phyloP scores from a whole-genome alignment of 106 monocot species.

The Xerophyta viscosa region DNA sequence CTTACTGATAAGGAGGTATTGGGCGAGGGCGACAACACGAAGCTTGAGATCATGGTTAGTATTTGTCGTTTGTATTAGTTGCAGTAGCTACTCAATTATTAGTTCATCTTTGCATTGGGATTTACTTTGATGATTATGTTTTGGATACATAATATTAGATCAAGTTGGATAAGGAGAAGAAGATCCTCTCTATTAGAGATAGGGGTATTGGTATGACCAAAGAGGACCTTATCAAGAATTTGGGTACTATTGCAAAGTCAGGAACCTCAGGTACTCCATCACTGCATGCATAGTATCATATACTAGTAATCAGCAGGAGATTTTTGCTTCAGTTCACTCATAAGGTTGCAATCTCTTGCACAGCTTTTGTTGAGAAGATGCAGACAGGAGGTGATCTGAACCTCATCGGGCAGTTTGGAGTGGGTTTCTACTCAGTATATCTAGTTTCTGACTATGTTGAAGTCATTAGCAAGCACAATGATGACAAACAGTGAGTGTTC shows the following conservation, averaged over 20 bases:
- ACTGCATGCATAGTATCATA: no score
- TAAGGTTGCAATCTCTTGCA: no score
- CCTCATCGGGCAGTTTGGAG: constrained; percentile 98
- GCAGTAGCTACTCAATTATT: background rate
- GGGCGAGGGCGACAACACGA: constrained; percentile 87
- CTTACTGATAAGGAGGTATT: constrained; percentile 91
- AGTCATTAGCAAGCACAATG: constrained; percentile 98
- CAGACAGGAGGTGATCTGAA: constrained; percentile 92
- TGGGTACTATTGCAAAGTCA: constrained; percentile 97
- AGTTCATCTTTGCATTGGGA: no score
- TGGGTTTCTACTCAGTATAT: constrained; percentile 98
- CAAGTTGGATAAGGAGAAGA: constrained; percentile 93
- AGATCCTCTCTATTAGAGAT: constrained; percentile 76
- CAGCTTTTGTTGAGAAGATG: constrained; percentile 99
- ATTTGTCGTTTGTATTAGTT: background rate
- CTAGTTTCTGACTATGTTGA: constrained; percentile 98
- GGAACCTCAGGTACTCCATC: constrained; percentile 78
- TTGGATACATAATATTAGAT: constrained; percentile 54
- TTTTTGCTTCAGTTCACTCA: no score
- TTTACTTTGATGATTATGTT: background rate
- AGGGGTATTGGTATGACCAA: constrained; percentile 99
- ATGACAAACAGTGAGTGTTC: constrained; percentile 83
- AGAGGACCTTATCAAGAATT: constrained; percentile 92
- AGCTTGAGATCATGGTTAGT: constrained; percentile 87
- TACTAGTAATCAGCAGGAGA: no score